Percentiles rank a stretch among this genome's conserved stretches.
phyloP scores from a whole-genome alignment of 352 stramenopile species.

The Blastocystis sp. region DNA sequence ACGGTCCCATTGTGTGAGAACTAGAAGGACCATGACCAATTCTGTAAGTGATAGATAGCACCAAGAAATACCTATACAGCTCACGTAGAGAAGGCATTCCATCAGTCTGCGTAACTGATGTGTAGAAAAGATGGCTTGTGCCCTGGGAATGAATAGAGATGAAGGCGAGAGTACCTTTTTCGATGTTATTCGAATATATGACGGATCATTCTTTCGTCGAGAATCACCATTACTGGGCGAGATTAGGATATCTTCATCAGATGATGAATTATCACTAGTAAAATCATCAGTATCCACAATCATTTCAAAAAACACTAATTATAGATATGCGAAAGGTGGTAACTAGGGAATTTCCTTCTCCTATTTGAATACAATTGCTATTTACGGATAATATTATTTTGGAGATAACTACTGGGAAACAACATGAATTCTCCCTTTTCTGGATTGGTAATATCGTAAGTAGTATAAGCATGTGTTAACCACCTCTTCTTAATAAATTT shows the following conservation, averaged over 20 bases:
- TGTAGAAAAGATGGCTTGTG: constrained; percentile 16
- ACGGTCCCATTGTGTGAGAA: constrained; percentile 65
- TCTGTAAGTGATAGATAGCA: neutral
- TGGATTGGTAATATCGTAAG: too few species aligned
- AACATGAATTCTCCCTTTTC: too few species aligned
- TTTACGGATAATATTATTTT: too few species aligned
- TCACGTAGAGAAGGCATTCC: constrained; percentile 46
- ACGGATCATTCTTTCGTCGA: neutral
- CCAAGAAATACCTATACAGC: neutral
- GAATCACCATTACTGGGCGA: neutral
- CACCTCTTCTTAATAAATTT: too few species aligned
- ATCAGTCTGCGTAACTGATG: neutral
- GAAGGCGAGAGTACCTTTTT: neutral
- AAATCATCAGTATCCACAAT: too few species aligned
- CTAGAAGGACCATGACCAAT: constrained; percentile 65
- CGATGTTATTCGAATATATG: neutral
- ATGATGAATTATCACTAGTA: too few species aligned
- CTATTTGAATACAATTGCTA: too few species aligned
- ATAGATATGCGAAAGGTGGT: too few species aligned
- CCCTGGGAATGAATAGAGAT: neutral
- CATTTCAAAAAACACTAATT: too few species aligned
- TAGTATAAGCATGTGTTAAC: too few species aligned
- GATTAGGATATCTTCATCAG: neutral
- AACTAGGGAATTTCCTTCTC: too few species aligned
- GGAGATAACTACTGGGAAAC: too few species aligned